A percentile compares a stretch with the other conserved stretches of the same genome.
Conservation (phyloP, 768 basidiomycete species). For the Astraeus odoratus region DNA sequence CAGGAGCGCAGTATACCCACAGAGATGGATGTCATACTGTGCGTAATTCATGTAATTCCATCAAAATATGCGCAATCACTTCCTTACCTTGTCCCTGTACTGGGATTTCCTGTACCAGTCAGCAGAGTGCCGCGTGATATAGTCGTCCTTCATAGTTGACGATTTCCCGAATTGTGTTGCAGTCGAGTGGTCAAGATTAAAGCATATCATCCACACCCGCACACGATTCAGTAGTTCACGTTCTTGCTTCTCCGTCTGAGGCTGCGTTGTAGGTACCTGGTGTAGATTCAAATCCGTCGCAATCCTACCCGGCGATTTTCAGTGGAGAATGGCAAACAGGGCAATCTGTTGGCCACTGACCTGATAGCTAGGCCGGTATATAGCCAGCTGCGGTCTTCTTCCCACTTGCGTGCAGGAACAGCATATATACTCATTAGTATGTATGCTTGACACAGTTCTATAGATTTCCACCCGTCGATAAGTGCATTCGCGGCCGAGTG, state of each 20-base stretch:
- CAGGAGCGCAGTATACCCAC: constrained; percentile 62
- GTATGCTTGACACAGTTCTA: constrained; percentile 89
- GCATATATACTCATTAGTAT: constrained; percentile 80
- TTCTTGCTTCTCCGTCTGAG: constrained; percentile 68
- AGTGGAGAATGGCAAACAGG: too few species aligned
- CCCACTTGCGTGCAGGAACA: constrained; percentile 77
- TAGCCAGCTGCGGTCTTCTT: constrained; percentile 86
- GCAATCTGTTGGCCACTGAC: too few species aligned
- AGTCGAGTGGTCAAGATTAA: constrained; percentile 81
- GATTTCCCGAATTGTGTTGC: constrained; percentile 89
- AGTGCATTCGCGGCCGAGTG: constrained; percentile 75
- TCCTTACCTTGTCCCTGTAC: constrained; percentile 48
- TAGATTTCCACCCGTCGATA: constrained; percentile 77
- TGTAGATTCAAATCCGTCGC: constrained; percentile 89
- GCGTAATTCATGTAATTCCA: neutral
- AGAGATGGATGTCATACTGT: constrained; percentile 72
- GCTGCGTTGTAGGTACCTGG: constrained; percentile 50
- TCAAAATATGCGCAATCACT: neutral
- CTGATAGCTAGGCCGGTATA: constrained; percentile 85
- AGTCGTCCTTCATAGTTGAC: constrained; percentile 81
- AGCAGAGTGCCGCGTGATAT: constrained; percentile 60
- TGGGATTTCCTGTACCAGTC: constrained; percentile 72
- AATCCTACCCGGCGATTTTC: too few species aligned
- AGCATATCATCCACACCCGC: constrained; percentile 88
- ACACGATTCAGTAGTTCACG: constrained; percentile 80